phyloP scores from a whole-genome alignment of 805 yeast genomes.

The Hanseniaspora taiwanica region DNA sequence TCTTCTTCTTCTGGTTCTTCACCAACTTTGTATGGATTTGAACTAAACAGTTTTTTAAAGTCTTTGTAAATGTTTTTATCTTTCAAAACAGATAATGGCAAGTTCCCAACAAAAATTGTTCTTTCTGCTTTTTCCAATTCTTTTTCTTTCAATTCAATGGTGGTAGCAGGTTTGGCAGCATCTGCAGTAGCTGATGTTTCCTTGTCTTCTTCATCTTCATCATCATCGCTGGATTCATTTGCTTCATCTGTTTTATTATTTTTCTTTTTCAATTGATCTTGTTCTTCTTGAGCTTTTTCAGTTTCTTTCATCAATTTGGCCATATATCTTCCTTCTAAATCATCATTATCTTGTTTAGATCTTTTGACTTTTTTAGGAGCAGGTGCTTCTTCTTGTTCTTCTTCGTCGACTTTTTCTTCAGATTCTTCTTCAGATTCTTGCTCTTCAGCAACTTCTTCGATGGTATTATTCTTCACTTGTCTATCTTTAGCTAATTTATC shows the following conservation, averaged over 20 bases:
- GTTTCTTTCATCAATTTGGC: conserved; percentile 29
- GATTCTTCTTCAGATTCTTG: conserved; percentile 3
- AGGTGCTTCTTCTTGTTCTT: conserved; percentile 12
- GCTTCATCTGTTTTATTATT: conserved; percentile 12
- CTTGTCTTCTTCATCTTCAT: conserved; percentile 14
- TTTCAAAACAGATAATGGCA: conserved; percentile 50
- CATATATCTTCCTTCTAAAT: conserved; percentile 42
- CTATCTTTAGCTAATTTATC: conserved; percentile 4
- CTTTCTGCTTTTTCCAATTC: conserved; percentile 74
- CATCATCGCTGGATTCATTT: conserved; percentile 14
- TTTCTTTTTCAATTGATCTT: conserved; percentile 11
- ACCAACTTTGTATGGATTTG: conserved; percentile 1
- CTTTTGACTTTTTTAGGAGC: conserved; percentile 11
- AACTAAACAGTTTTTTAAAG: conserved; percentile 49
- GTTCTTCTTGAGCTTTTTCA: conserved; percentile 9
- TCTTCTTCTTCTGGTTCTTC: conserved; percentile 7
- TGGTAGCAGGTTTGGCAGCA: conserved; percentile 28
- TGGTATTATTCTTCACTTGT: conserved; percentile 11
- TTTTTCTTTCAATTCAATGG: conserved; percentile 46
- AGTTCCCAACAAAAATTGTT: conserved; percentile 82
- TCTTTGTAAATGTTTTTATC: conserved; percentile 45
- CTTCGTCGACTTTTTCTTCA: conserved; percentile 12
- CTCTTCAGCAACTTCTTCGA: conserved; percentile 8
- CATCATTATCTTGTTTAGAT: conserved; percentile 26
- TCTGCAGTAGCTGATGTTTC: conserved; percentile 10